Base-by-base conservation (phyloP, 306 rosid genomes). In the Abrus pulchellus region DNA sequence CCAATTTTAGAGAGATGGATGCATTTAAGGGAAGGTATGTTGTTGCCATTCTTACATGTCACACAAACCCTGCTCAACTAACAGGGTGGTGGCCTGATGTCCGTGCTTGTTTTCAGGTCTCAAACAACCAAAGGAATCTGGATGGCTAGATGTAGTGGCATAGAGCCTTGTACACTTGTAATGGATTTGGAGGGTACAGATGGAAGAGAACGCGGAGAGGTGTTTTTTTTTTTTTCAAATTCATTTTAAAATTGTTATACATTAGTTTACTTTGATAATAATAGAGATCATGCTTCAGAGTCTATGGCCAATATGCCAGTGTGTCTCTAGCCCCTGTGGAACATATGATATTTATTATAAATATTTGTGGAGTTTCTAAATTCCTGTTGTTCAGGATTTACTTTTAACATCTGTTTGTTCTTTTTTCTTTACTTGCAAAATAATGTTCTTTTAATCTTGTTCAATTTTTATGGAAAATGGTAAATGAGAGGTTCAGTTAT, bases 171-270 rank as follows among this genome's bases (percentile, higher is more conserved):
- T 78, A 96, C 99, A 11, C 81, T 96, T 83, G 99, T 92, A 64
- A 93, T 96, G 99, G 99, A 96, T 87, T 88, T 96, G 86, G 99
- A 93, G 90, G 99, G 99, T 74, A 93, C 99, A 27, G 99, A 96
- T 87, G 99, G 99, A 84, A 89, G 99, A 85, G 99, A 96, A 85
- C 93, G 99, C n/a, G 99, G 99, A 87, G 99, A 96, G 99, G 99
- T 96, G 86, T 78, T 47, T 27, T 76, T 72, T 74, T 3, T 41
- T 7, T 68, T 53, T 66, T 3, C 0, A 20, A 20, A 20, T 20
- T 20, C 20, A 36, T 56, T 30, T 49, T 20, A 20, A 20, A 20
- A 20, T 40, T 36, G 38, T 28, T 49, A 72, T 66, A 60, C 76
- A 67, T 59, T 68, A 40, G 74, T 33, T 61, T 63, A 50, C 50